Base-by-base conservation (phyloP, 768 basidiomycete species). In the Coprinopsis strossmayeri region DNA sequence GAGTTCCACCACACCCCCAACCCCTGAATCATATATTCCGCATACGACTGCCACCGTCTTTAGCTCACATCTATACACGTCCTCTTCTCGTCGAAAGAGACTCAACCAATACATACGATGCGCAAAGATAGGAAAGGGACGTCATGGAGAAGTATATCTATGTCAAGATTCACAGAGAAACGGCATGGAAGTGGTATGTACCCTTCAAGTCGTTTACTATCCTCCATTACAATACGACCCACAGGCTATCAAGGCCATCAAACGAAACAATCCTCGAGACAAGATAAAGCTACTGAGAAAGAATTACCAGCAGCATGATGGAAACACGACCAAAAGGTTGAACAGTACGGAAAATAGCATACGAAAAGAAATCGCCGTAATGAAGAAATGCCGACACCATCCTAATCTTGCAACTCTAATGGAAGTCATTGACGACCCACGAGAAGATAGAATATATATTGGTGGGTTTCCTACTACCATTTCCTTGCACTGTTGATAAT, bases 351-450 rank as follows among this genome's bases (percentile, higher is more conserved):
- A 87, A 56, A 77, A 81, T 59, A 87, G 83, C 62, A 84, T 93
- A 50, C 79, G 79, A 55, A 84, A 82, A 59, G 91, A 94, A 68
- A 87, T 94, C 38, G 91, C 91, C 2, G 87, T 95, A 60, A 87
- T 96, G 85, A 92, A 88, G 70, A 85, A 84, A 56, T 87, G 85
- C 60, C 71, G 78, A 40, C 89, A 92, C 60, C 37, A 49, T 34
- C 77, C 81, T 2, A 79, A 91, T 63, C 74, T 91, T 40, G 90
- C 90, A 17, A 74, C 79, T 46, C 72, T 95, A 50, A 73, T 86
- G 49, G 93, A 96, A 63, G 89, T 94, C 58, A 90, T 96, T 53
- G 91, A 95, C 64, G 91, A 93, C 64, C 81, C 79, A 37, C 72
- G 74, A 30, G 81, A 81, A 35, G 84, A 87, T 55, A 84, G 86